phyloP scores from a whole-genome alignment of 1,284 basidiomycete genomes.

The Albatrellus sp. region DNA sequence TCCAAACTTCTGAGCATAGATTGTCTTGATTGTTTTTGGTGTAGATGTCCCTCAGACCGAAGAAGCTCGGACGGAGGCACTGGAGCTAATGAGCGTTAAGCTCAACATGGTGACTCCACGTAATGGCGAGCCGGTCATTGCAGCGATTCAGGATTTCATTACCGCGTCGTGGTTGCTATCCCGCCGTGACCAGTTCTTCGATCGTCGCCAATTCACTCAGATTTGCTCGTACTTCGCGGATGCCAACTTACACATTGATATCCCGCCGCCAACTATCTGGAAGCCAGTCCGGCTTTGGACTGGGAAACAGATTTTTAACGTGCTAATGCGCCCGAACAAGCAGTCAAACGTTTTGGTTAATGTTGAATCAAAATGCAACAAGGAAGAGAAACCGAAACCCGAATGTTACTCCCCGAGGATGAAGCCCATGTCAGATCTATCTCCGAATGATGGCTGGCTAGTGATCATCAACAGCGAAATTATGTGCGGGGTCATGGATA shows the following conservation, averaged over 20 bases:
- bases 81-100: conserved; percentile 97
- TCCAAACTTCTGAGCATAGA: not conserved
- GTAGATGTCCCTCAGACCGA: conserved; percentile 97
- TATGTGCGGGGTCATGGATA: conserved; percentile 99
- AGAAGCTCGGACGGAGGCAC: conserved; percentile 94
- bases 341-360: conserved; percentile 81
- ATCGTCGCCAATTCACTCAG: conserved; percentile 91
- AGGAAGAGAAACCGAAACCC: conserved; percentile 73
- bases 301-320: conserved; percentile 96
- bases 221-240: conserved; percentile 94
- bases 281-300: conserved; percentile 95
- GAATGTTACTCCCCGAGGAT: conserved; percentile 46
- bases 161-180: conserved; percentile 95
- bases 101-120: conserved; percentile 95
- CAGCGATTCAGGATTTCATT: conserved; percentile 98
- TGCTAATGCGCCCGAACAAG: conserved; percentile 92
- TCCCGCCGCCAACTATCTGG: conserved; percentile 91
- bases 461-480: conserved; percentile 98
- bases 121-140: conserved; percentile 97
- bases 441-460: conserved; percentile 96
- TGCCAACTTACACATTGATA: conserved; percentile 85
- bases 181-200: conserved; percentile 86
- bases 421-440: conserved; percentile 71
- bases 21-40: not conserved
- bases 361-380: conserved; percentile 93